Percentiles rank a stretch among this genome's conserved stretches.
These are phyloP conservation scores for Pisolithus tinctorius DNA, from an alignment of 768 basidiomycete genomes.

Conservation along the genomic window DNA sequence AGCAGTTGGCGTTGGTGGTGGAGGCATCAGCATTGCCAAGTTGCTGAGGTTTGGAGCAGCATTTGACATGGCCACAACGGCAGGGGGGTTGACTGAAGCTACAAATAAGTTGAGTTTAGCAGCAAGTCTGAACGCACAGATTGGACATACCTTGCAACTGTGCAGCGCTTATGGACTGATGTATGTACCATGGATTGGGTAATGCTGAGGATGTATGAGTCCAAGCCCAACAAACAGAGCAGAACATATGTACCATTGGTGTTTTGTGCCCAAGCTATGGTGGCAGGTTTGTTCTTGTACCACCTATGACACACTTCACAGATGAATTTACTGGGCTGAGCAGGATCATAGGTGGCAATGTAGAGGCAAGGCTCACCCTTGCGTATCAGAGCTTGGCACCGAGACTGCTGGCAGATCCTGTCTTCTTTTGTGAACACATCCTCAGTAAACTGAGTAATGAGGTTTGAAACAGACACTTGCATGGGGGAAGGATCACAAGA, in stretches of 20 bases:
- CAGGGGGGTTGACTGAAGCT: background rate
- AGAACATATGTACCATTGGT: background rate
- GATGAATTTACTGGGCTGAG: background rate
- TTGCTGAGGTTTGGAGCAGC: background rate
- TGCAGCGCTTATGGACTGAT: background rate
- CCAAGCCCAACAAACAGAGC: background rate
- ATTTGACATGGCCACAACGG: background rate
- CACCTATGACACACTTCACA: slow-evolving; percentile 1
- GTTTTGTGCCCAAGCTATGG: background rate
- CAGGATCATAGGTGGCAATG: background rate
- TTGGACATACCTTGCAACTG: background rate
- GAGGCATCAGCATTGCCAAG: background rate
- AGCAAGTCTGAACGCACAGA: background rate
- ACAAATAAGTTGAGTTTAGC: background rate
- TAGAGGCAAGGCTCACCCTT: slow-evolving; percentile 5
- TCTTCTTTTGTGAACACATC: slow-evolving; percentile 2
- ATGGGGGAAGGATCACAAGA: background rate
- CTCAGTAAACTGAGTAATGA: slow-evolving; percentile 5
- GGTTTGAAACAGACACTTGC: background rate
- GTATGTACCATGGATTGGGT: background rate
- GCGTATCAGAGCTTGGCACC: background rate
- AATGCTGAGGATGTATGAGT: background rate
- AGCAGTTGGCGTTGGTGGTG: background rate
- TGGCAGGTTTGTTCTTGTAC: background rate
- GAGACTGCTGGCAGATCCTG: background rate